phyloP scores from a whole-genome alignment of 768 basidiomycete genomes.

The Xanthoconium purpureum region DNA sequence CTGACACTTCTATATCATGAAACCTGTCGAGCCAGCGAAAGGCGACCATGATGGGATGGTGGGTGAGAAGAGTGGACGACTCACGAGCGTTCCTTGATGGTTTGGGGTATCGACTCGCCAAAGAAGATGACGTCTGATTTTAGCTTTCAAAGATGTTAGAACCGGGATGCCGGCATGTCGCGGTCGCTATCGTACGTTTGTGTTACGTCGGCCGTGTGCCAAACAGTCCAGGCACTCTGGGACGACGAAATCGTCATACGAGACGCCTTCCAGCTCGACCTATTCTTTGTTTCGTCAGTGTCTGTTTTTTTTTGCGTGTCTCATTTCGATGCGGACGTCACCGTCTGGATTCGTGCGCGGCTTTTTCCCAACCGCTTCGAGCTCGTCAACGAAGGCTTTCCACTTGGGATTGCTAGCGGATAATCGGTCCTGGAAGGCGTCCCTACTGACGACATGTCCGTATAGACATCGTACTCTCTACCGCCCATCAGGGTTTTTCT shows the following conservation, averaged over 20 bases:
- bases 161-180: neutral
- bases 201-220: constrained; percentile 51
- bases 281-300: constrained; percentile 24
- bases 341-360: constrained; percentile 91
- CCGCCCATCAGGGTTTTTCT: constrained; percentile 9
- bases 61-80: constrained; percentile 17
- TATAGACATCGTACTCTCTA: constrained; percentile 72
- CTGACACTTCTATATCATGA: constrained; percentile 52
- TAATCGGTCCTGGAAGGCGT: constrained; percentile 71
- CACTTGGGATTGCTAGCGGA: constrained; percentile 75
- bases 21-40: constrained; percentile 39
- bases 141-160: constrained; percentile 41
- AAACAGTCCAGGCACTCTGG: constrained; percentile 75
- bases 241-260: constrained; percentile 74
- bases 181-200: constrained; percentile 44
- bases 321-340: constrained; percentile 53
- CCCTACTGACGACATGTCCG: constrained; percentile 66
- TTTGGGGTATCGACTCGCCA: constrained; percentile 76
- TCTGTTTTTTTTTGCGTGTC: neutral
- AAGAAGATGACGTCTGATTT: constrained; percentile 88
- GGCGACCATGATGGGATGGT: neutral
- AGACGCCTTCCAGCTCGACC: constrained; percentile 79
- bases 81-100: constrained; percentile 71
- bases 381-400: constrained; percentile 64
- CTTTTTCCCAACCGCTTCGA: constrained; percentile 53